A percentile compares a stretch with the other conserved stretches of the same genome.
phyloP scores from a whole-genome alignment of 257 asterid species.

The Marsdenia floribunda region DNA sequence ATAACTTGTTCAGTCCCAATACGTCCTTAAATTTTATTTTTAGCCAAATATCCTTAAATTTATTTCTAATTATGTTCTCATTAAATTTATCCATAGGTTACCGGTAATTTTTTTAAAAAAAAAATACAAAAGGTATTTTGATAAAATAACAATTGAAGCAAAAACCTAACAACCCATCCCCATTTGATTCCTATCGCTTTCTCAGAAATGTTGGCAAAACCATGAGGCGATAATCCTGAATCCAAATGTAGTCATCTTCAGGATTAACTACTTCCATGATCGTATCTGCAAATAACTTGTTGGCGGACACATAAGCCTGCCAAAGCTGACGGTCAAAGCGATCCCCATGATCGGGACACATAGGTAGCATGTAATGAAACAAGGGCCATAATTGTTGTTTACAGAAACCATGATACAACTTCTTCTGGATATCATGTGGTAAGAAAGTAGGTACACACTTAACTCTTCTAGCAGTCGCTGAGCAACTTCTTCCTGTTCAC shows the following conservation, averaged over 20 bases:
- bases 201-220: constrained; percentile 83
- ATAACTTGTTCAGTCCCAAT: no score
- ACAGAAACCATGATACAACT: constrained; percentile 75
- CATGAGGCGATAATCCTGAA: constrained; percentile 94
- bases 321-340: constrained; percentile 81
- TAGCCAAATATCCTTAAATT: no score
- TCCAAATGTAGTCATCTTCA: constrained; percentile 79
- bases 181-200: no score
- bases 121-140: no score
- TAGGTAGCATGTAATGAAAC: constrained; percentile 92
- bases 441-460: constrained; percentile 80
- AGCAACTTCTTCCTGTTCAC: constrained; percentile 83
- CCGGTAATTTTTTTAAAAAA: no score
- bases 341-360: constrained; percentile 86
- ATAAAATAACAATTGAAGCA: no score
- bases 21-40: no score
- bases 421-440: constrained; percentile 63
- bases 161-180: no score
- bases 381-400: constrained; percentile 95
- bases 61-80: no score
- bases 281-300: constrained; percentile 76
- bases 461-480: constrained; percentile 69
- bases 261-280: constrained; percentile 82
- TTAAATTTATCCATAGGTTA: no score
- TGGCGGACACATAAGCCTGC: constrained; percentile 83